Conservation (phyloP, 2,329 filamentous ascomycete genomes). For the Colletotrichum aenigma region DNA sequence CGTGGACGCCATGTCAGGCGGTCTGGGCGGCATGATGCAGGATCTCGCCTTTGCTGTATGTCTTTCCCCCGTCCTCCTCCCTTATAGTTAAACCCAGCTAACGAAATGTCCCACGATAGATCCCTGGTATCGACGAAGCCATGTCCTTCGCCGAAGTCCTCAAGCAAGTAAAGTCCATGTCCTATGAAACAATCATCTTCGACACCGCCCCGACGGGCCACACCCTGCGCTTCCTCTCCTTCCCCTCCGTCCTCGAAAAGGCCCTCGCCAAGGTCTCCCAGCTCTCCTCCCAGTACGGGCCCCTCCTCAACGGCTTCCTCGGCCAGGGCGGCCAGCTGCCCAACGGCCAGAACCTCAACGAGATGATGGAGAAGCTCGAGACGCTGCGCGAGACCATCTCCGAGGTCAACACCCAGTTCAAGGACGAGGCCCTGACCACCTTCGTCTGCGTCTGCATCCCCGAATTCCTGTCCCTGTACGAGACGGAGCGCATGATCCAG, state of each 20-base stretch:
- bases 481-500: slow-evolving; percentile 99
- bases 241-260: slow-evolving; percentile 97
- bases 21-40: slow-evolving; percentile 96
- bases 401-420: slow-evolving; percentile 98
- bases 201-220: slow-evolving; percentile 98
- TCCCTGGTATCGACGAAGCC: slow-evolving; percentile 97
- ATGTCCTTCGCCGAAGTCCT: slow-evolving; percentile 99
- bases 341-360: slow-evolving; percentile 90
- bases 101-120: slow-evolving; percentile 56
- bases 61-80: slow-evolving; percentile 19
- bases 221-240: slow-evolving; percentile 97
- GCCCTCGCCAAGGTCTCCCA: slow-evolving; percentile 96
- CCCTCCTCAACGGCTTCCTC: slow-evolving; percentile 92
- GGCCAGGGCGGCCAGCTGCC: slow-evolving; percentile 77
- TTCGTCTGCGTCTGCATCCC: slow-evolving; percentile 99
- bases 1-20: slow-evolving; percentile 71
- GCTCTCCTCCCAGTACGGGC: slow-evolving; percentile 91
- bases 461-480: slow-evolving; percentile 94
- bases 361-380: slow-evolving; percentile 95
- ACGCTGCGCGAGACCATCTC: slow-evolving; percentile 88
- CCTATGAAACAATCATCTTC: slow-evolving; percentile 99
- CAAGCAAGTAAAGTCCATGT: slow-evolving; percentile 98
- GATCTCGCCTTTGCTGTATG: slow-evolving; percentile 92
- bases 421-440: slow-evolving; percentile 92
- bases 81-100: background rate